phyloP scores from a whole-genome alignment of 2,329 filamentous ascomycete species.

The Penicillium sp. region DNA sequence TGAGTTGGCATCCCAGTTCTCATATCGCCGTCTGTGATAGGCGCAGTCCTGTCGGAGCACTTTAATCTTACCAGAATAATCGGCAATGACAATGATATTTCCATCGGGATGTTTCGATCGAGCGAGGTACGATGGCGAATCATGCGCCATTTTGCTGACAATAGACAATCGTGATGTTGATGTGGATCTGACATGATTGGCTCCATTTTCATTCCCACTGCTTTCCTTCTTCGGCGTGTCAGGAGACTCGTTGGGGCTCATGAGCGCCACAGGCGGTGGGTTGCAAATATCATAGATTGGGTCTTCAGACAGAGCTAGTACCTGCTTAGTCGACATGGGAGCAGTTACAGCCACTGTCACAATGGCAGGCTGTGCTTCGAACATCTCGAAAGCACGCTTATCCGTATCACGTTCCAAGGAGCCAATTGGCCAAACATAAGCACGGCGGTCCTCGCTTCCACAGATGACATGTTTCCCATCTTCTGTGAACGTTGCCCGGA shows the following conservation, averaged over 20 bases:
- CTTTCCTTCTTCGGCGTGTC: conserved; percentile 55
- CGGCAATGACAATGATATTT: conserved; percentile 90
- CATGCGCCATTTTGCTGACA: conserved; percentile 57
- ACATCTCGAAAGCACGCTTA: conserved; percentile 82
- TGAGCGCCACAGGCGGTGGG: conserved; percentile 82
- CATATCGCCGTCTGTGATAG: conserved; percentile 73
- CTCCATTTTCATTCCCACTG: conserved; percentile 18
- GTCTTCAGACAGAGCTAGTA: conserved; percentile 81
- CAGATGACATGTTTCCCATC: conserved; percentile 86
- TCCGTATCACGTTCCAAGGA: conserved; percentile 70
- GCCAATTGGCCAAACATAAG: conserved; percentile 85
- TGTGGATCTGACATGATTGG: conserved; percentile 27
- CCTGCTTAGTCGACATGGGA: conserved; percentile 74
- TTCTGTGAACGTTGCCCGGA: conserved; percentile 85
- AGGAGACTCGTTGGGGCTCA: conserved; percentile 71
- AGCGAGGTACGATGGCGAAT: conserved; percentile 76
- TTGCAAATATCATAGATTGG: conserved; percentile 97
- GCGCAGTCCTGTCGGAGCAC: conserved; percentile 96
- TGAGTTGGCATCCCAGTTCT: conserved; percentile 77
- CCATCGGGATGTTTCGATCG: conserved; percentile 77
- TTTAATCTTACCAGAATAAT: conserved; percentile 86
- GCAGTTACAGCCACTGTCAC: conserved; percentile 90
- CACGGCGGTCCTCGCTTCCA: conserved; percentile 87
- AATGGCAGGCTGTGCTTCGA: conserved; percentile 86
- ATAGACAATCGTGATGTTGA: conserved; percentile 39